phyloP scores from a whole-genome alignment of 2,329 filamentous ascomycete genomes.

The Gyromitra esculenta region DNA sequence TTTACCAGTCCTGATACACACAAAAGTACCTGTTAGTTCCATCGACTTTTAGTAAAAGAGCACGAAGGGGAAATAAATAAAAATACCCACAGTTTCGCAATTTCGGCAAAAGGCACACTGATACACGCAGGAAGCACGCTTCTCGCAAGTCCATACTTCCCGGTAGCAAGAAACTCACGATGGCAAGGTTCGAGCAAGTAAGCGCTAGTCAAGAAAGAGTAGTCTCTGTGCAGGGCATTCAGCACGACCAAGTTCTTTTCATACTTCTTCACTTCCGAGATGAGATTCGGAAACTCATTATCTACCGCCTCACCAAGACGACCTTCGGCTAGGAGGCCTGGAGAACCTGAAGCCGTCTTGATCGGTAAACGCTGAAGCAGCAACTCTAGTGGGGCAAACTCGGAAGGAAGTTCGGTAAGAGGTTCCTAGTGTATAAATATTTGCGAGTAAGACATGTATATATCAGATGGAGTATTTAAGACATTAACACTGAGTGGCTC shows the following conservation, averaged over 20 bases:
- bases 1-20: slow-evolving; percentile 46
- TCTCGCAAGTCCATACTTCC: slow-evolving; percentile 78
- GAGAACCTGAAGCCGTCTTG: slow-evolving; percentile 74
- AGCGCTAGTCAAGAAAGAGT: slow-evolving; percentile 87
- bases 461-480: background rate
- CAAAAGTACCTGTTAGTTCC: slow-evolving; percentile 1
- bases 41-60: background rate
- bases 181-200: slow-evolving; percentile 94
- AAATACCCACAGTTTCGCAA: slow-evolving; percentile 81
- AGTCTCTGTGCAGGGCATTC: slow-evolving; percentile 90
- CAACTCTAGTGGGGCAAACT: slow-evolving; percentile 77
- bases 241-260: slow-evolving; percentile 78
- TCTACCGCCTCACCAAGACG: slow-evolving; percentile 79
- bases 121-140: slow-evolving; percentile 77
- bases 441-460: slow-evolving; percentile 56
- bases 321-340: slow-evolving; percentile 79
- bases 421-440: slow-evolving; percentile 64
- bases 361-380: slow-evolving; percentile 82
- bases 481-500: slow-evolving; percentile 6
- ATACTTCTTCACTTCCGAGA: slow-evolving; percentile 75
- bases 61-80: background rate
- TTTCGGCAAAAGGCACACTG: slow-evolving; percentile 81
- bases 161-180: slow-evolving; percentile 74
- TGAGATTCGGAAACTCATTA: slow-evolving; percentile 79
- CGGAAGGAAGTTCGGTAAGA: slow-evolving; percentile 71